Conservation (phyloP, 768 basidiomycete genomes). For the Lactarius hengduanensis region DNA sequence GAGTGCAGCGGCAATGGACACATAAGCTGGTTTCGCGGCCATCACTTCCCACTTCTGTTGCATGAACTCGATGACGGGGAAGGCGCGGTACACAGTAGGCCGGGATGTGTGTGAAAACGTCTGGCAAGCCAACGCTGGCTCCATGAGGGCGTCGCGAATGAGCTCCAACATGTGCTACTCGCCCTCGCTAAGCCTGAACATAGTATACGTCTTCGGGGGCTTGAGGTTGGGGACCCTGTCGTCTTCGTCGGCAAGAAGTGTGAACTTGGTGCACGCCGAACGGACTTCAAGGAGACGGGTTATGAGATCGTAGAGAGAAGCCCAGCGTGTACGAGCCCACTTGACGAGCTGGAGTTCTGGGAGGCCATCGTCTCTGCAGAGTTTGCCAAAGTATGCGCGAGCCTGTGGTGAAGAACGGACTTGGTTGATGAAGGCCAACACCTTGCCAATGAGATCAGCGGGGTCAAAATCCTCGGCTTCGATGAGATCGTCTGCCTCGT, state of each 20-base stretch:
- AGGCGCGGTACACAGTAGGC: neutral
- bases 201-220: neutral
- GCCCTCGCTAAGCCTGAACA: too few relatives aligned
- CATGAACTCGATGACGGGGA: constrained; percentile 5
- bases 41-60: neutral
- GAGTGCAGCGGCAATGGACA: neutral
- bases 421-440: neutral
- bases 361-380: neutral
- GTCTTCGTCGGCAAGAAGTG: neutral
- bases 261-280: neutral
- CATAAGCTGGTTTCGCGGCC: neutral
- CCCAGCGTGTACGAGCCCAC: neutral
- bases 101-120: too few relatives aligned
- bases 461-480: neutral
- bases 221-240: neutral
- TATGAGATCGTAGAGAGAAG: neutral
- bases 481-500: too few relatives aligned
- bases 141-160: too few relatives aligned
- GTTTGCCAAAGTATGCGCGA: neutral
- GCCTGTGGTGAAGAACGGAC: constrained; percentile 4
- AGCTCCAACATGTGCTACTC: too few relatives aligned
- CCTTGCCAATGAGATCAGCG: neutral
- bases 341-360: neutral
- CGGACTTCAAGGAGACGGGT: neutral
- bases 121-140: too few relatives aligned